These are phyloP conservation scores for Nannizzia gypsea DNA, from an alignment of 2,329 filamentous ascomycete genomes.

Conservation along the genomic window DNA sequence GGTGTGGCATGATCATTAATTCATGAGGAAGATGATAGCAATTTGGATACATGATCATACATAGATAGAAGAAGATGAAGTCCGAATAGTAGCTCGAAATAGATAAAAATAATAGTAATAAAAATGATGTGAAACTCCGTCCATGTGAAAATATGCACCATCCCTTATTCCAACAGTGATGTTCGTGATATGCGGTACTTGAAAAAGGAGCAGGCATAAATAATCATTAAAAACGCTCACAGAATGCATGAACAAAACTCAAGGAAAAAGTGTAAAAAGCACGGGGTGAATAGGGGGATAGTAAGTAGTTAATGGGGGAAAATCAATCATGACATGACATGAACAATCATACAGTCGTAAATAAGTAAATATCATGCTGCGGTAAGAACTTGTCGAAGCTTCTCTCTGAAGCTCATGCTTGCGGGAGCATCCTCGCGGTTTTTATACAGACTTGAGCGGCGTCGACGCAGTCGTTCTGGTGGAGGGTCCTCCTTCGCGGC, in stretches of 20 bases:
- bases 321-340: not conserved
- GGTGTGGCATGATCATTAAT: not conserved
- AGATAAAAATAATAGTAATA: too few relatives aligned
- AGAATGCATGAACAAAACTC: slow-evolving; percentile 1
- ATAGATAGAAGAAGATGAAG: not conserved
- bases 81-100: not conserved
- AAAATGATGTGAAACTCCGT: not conserved
- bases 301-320: too few relatives aligned
- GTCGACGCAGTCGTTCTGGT: not conserved
- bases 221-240: not conserved
- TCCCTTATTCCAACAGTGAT: slow-evolving; percentile 3
- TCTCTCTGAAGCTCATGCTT: slow-evolving; percentile 4
- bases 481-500: not conserved
- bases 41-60: not conserved
- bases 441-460: not conserved
- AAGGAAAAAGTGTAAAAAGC: not conserved
- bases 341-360: not conserved
- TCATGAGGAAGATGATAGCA: not conserved
- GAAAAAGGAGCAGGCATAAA: not conserved
- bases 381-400: not conserved
- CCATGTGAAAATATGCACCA: not conserved
- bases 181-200: not conserved
- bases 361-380: not conserved
- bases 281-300: not conserved
- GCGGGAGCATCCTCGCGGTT: not conserved